A percentile compares a stretch with the other conserved stretches of the same genome.
These are phyloP conservation scores for Excoecaria cochinchinensis DNA, from an alignment of 345 rosid genomes.

Conservation along the genomic window DNA sequence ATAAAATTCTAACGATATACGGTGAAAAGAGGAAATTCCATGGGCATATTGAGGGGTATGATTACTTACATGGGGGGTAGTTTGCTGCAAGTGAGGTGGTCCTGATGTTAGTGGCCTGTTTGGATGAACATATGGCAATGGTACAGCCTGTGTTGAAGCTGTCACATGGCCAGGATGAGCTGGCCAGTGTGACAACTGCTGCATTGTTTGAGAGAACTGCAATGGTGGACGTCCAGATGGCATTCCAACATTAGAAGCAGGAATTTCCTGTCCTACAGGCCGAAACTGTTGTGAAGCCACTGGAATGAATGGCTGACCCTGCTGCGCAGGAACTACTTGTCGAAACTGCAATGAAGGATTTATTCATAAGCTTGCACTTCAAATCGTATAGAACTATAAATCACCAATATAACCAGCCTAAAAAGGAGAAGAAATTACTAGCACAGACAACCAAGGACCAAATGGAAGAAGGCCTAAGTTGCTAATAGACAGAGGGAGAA, in stretches of 20 bases:
- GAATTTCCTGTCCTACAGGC: constrained; percentile 62
- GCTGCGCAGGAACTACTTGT: constrained; percentile 59
- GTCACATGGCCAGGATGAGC: constrained; percentile 63
- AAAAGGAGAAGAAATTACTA: constrained; percentile 16
- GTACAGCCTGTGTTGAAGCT: constrained; percentile 58
- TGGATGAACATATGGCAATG: constrained; percentile 55
- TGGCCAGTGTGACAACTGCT: constrained; percentile 67
- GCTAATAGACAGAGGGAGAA: constrained; percentile 19
- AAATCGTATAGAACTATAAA: constrained; percentile 10
- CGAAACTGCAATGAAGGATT: constrained; percentile 55
- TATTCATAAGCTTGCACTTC: background rate
- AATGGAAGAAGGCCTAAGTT: constrained; percentile 37
- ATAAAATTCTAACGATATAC: constrained; percentile 49
- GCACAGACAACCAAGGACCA: constrained; percentile 34
- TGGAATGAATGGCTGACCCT: constrained; percentile 61
- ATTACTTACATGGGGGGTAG: constrained; percentile 37
- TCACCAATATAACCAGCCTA: constrained; percentile 1
- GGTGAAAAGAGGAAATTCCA: constrained; percentile 56
- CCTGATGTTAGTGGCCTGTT: constrained; percentile 58
- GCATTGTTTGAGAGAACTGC: constrained; percentile 72
- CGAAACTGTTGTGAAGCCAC: constrained; percentile 65
- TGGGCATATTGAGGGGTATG: constrained; percentile 44
- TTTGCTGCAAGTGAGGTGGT: constrained; percentile 51
- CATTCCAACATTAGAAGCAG: constrained; percentile 52
- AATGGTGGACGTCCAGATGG: constrained; percentile 53